phyloP scores from a whole-genome alignment of 768 basidiomycete genomes.

The Russula foetens region DNA sequence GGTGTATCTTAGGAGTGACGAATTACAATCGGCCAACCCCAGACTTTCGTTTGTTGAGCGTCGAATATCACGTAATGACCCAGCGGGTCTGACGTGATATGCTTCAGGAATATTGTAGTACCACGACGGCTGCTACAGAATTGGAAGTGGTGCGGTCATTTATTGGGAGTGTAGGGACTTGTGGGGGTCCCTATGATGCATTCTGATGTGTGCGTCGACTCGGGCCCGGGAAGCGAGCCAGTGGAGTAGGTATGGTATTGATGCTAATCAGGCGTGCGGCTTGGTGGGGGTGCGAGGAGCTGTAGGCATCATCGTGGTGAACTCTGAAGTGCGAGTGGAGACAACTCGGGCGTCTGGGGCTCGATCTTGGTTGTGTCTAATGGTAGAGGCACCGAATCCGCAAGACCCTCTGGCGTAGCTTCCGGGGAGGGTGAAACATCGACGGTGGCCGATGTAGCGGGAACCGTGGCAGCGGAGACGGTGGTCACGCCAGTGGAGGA shows the following conservation, averaged over 20 bases:
- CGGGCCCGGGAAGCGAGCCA: slow-evolving; percentile 9
- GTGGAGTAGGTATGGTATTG: neutral
- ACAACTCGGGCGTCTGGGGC: slow-evolving; percentile 15
- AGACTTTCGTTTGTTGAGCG: too few relatives aligned
- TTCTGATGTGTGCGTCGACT: too few relatives aligned
- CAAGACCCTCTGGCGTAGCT: neutral
- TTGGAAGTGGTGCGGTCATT: too few relatives aligned
- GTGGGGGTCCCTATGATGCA: too few relatives aligned
- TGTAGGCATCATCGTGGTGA: slow-evolving; percentile 7
- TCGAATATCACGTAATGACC: too few relatives aligned
- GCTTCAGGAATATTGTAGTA: too few relatives aligned
- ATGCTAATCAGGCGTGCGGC: neutral
- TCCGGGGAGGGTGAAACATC: neutral
- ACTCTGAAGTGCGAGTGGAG: slow-evolving; percentile 2
- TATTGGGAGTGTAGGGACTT: too few relatives aligned
- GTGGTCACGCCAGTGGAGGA: neutral
- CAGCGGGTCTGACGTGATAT: too few relatives aligned
- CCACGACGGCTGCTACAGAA: too few relatives aligned
- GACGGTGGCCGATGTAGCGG: neutral
- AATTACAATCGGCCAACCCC: too few relatives aligned
- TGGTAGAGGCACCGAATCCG: neutral
- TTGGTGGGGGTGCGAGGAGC: neutral
- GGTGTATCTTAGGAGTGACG: too few relatives aligned
- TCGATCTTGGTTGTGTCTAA: slow-evolving; percentile 11
- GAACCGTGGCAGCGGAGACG: neutral